A percentile compares a stretch with the other conserved stretches of the same genome.
Evolutionary conservation across 352 stramenopile genomes (phyloP).

Genomic region (Pelagophyceae sp.): DNA sequence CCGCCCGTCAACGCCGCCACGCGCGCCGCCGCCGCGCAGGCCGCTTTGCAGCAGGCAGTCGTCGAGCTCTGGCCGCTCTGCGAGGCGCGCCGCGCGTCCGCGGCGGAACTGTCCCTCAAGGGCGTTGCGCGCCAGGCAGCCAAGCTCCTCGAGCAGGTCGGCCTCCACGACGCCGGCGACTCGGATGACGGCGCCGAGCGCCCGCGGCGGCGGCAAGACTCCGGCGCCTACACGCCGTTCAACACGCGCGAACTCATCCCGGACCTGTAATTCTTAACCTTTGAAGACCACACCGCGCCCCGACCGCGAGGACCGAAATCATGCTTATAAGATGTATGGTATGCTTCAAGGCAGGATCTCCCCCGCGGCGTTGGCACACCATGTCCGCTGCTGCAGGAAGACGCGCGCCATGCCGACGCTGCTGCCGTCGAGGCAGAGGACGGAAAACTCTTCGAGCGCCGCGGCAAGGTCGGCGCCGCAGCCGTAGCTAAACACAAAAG

Average conservation of each 20-base stretch:
- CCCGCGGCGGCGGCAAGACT: neutral
- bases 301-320: no score
- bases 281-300: no score
- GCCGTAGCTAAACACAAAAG: no score
- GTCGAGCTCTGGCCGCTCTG: constrained; percentile 3
- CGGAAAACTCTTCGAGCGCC: no score
- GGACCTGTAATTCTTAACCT: neutral
- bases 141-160: neutral
- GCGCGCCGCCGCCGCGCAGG: neutral
- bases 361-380: no score
- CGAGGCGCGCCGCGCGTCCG: neutral
- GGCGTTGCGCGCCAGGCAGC: neutral
- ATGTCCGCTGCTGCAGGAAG: no score
- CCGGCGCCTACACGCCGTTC: neutral
- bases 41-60: neutral
- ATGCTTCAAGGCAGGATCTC: no score
- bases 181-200: neutral
- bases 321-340: no score
- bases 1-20: neutral
- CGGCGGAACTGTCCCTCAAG: neutral
- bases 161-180: neutral
- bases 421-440: no score
- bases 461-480: no score
- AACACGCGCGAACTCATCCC: neutral
- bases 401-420: no score